phyloP scores from a whole-genome alignment of 345 rosid species.

The Euphorbia lathyris region DNA sequence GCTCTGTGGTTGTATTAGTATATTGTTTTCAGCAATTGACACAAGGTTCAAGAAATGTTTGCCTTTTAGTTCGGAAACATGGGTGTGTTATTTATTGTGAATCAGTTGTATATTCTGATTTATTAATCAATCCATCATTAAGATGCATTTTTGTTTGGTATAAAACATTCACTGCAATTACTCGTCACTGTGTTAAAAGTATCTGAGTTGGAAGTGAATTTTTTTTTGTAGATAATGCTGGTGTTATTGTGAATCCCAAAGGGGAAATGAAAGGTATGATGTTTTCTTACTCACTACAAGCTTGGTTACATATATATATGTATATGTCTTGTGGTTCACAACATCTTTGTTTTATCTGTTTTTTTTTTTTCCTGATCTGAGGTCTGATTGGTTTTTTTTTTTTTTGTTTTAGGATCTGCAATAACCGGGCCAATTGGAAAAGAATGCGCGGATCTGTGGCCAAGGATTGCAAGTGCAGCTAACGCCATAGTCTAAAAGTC shows the following conservation, averaged over 20 bases:
- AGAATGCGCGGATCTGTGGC: conserved; percentile 96
- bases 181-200: background rate
- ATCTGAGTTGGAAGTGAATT: background rate
- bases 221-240: conserved; percentile 73
- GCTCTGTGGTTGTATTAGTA: no score
- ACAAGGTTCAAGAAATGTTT: no score
- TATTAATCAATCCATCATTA: background rate
- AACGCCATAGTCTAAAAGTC: conserved; percentile 25
- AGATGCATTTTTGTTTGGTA: background rate
- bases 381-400: background rate
- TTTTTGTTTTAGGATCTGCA: conserved; percentile 58
- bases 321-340: background rate
- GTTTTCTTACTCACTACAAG: background rate
- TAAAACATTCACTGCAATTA: background rate
- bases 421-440: conserved; percentile 91
- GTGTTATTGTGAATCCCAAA: conserved; percentile 87
- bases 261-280: conserved; percentile 91
- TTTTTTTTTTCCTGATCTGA: background rate
- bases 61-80: background rate
- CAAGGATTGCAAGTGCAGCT: conserved; percentile 94
- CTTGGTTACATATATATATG: background rate
- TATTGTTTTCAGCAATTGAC: no score
- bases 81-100: background rate
- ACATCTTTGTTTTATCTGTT: background rate
- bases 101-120: background rate